Conservation (phyloP, 2,329 filamentous ascomycete species). For the Fonsecaea nubica region DNA sequence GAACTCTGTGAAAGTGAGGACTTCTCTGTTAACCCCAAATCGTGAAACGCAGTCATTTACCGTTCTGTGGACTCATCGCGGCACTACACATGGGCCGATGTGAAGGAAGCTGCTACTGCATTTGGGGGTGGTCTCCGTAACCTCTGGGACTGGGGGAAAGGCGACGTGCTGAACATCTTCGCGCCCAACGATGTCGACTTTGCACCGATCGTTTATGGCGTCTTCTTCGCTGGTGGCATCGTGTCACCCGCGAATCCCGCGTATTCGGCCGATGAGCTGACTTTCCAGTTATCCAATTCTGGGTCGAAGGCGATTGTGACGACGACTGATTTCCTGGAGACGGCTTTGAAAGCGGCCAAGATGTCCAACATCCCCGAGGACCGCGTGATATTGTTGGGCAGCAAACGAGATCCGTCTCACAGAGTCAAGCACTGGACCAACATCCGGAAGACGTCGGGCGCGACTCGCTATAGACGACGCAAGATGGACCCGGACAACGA, state of each 20-base stretch:
- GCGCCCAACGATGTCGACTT: constrained; percentile 88
- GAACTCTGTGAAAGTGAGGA: not conserved
- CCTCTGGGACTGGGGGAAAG: constrained; percentile 78
- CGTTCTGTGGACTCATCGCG: constrained; percentile 58
- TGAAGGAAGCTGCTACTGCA: constrained; percentile 69
- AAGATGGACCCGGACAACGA: constrained; percentile 73
- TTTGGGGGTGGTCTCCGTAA: constrained; percentile 82
- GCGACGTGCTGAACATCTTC: constrained; percentile 82
- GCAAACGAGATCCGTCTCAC: constrained; percentile 65
- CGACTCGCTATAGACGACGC: constrained; percentile 64
- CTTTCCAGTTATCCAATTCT: constrained; percentile 81
- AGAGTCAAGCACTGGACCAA: constrained; percentile 75
- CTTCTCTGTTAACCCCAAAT: not conserved
- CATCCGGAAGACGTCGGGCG: constrained; percentile 70
- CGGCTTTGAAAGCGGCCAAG: constrained; percentile 71
- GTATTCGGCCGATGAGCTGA: constrained; percentile 83
- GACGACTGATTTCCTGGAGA: constrained; percentile 69
- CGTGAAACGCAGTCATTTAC: constrained; percentile 35
- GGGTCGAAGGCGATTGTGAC: constrained; percentile 78
- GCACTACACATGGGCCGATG: constrained; percentile 73
- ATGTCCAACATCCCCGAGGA: constrained; percentile 73
- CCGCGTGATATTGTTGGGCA: constrained; percentile 79
- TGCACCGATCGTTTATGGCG: constrained; percentile 76
- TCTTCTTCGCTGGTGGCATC: constrained; percentile 81
- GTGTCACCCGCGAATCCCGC: constrained; percentile 84